These are phyloP conservation scores for Westerdykella sp. DNA, from an alignment of 2,329 filamentous ascomycete species.

Conservation along the genomic window DNA sequence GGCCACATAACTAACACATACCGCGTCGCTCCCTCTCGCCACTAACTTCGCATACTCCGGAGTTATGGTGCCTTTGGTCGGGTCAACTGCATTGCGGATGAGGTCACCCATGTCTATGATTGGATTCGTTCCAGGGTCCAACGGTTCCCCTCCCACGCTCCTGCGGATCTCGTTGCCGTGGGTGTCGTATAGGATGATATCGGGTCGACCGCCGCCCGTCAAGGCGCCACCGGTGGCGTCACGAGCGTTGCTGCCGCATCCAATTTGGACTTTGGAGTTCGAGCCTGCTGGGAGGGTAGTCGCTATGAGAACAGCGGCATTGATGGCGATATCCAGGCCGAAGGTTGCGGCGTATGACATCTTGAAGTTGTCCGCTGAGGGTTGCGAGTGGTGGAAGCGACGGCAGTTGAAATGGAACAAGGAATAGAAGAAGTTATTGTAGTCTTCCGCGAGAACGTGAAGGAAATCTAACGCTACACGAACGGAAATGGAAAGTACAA, in stretches of 20 bases:
- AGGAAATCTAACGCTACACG: no score
- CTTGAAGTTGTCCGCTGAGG: no score
- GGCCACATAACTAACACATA: conserved; percentile 2
- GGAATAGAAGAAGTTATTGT: no score
- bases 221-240: background rate
- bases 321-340: conserved; percentile 1
- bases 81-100: background rate
- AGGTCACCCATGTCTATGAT: conserved; percentile 1
- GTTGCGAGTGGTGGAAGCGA: no score
- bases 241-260: conserved; percentile 1
- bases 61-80: background rate
- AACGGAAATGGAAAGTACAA: no score
- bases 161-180: conserved; percentile 1
- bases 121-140: conserved; percentile 2
- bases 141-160: conserved; percentile 1
- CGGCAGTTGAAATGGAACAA: no score
- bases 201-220: conserved; percentile 1
- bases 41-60: conserved; percentile 2
- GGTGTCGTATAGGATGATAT: conserved; percentile 3
- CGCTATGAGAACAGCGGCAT: conserved; percentile 1
- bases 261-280: conserved; percentile 4
- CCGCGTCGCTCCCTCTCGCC: conserved; percentile 1
- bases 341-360: conserved; percentile 2
- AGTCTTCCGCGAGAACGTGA: no score
- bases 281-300: background rate